Percentiles rank a stretch among this genome's conserved stretches.
Evolutionary conservation across 148 eudicot genomes (phyloP).

Genomic region (Linanthus parryae): DNA sequence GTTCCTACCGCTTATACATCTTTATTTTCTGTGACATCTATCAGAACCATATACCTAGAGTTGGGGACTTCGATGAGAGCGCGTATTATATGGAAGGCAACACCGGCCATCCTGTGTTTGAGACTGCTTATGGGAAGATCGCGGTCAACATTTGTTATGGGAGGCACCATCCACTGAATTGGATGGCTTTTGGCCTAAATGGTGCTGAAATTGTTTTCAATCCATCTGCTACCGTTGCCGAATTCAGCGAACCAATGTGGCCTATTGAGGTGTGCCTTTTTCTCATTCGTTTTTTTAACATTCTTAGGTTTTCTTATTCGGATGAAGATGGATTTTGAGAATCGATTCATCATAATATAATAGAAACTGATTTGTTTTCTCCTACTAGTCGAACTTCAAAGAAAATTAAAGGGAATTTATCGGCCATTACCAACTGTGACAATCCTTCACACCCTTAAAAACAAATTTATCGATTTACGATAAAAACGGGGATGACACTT

Average conservation of each 20-base stretch:
- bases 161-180: constrained; percentile 95
- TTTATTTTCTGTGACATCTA: constrained; percentile 4
- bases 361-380: too few species aligned
- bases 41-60: constrained; percentile 98
- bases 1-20: background rate
- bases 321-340: too few species aligned
- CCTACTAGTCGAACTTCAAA: too few species aligned
- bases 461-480: too few species aligned
- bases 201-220: constrained; percentile 97
- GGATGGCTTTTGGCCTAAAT: constrained; percentile 95
- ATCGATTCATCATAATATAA: too few species aligned
- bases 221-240: constrained; percentile 96
- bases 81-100: constrained; percentile 98
- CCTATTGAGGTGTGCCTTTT: constrained; percentile 68
- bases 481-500: too few species aligned
- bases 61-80: constrained; percentile 96
- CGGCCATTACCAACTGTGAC: too few species aligned
- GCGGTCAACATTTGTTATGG: constrained; percentile 94
- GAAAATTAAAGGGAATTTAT: too few species aligned
- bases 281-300: too few species aligned
- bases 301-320: too few species aligned
- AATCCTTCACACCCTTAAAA: too few species aligned
- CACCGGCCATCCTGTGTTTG: constrained; percentile 95
- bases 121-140: constrained; percentile 88
- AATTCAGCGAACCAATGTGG: constrained; percentile 99